These are phyloP conservation scores for Cystobasidium onofrii DNA, from an alignment of 768 basidiomycete species.

Conservation along the genomic window DNA sequence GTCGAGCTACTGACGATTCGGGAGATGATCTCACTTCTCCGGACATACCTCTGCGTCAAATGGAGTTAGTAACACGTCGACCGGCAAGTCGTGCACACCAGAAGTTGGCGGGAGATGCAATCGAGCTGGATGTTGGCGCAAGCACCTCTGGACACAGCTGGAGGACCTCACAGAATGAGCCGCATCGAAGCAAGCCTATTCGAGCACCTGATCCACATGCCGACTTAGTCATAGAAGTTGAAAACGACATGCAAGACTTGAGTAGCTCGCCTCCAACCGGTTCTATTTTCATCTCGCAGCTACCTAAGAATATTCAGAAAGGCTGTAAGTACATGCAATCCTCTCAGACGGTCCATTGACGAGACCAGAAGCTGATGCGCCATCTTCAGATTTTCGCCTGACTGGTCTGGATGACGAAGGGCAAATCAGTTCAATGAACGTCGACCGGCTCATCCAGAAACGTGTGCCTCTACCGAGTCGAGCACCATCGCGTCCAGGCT, in stretches of 20 bases:
- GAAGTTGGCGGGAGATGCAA: not conserved
- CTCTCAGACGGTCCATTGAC: too few relatives aligned
- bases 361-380: not conserved
- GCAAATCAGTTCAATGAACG: not conserved
- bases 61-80: not conserved
- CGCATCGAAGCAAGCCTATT: not conserved
- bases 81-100: not conserved
- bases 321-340: conserved; percentile 4
- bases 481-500: not conserved
- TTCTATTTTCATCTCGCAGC: not conserved
- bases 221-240: not conserved
- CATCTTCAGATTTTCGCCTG: not conserved
- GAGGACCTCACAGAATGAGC: not conserved
- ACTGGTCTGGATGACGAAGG: not conserved
- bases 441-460: not conserved
- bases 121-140: not conserved
- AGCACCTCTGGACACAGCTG: not conserved
- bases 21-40: not conserved
- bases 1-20: not conserved
- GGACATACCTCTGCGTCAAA: not conserved
- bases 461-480: not conserved
- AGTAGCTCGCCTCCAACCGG: not conserved
- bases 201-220: not conserved
- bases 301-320: not conserved
- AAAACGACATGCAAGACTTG: not conserved